Base-by-base conservation (phyloP, 352 stramenopile genomes). In the Phytophthora pini region DNA sequence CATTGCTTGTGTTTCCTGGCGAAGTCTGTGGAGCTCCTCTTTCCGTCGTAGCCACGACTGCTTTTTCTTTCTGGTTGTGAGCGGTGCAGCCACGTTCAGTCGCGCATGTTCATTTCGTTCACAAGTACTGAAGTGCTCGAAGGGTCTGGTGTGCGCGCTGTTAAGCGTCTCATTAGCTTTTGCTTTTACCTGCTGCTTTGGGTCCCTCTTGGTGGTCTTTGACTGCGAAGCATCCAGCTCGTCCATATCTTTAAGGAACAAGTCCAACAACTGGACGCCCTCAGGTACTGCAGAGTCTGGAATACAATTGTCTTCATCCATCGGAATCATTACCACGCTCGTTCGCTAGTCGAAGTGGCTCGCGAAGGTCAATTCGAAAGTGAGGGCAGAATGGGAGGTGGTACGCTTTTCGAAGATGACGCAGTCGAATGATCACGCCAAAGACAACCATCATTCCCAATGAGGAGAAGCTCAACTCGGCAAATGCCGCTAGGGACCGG, bases 1-100 rank as follows among this genome's bases (percentile, higher is more conserved):
- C n/a, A 72, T n/a, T 4, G 31, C 34, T 29, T 61, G 29, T 4
- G 57, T 60, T n/a, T 72, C 51, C 22, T 38, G 38, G 5, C 58
- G 64, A 4, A 72, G n/a, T 9, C 44, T 32, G 10, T 50, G 43
- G 2, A 72, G 48, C 36, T 72, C 64, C 45, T 72, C 50, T 26
- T 64, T 68, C 2, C 64, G 58, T 38, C 68, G 62, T 31, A 66
- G 12, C 68, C 57, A 76, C 15, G 68, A 13, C 5, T 12, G n/a
- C 11, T 46, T 27, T 26, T 26, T 26, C 43, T 31, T 17, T 15
- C 29, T 32, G 26, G 10, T 13, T 46, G 40, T 17, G 17, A 46
- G 11, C 9, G 17, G 17, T 46, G 31, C 9, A 13, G 9, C 31
- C 9, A 36, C 31, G 13, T 36, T 36, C 31, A 3, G 10, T 12